Evolutionary conservation across 805 yeast genomes (phyloP).

Genomic region (Kazachstania martiniae): DNA sequence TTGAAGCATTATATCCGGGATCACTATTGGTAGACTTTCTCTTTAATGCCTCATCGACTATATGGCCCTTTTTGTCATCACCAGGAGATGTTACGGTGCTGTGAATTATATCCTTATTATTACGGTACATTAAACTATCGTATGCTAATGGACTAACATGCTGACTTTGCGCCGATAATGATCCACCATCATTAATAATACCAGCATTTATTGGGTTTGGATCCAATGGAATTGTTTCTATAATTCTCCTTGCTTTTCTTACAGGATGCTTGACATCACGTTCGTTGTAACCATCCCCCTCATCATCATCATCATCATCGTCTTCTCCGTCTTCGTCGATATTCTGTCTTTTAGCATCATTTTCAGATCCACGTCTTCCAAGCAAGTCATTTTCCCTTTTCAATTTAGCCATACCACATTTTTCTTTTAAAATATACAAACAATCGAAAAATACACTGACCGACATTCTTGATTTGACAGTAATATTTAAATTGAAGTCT

Average conservation of each 20-base stretch:
- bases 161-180: background rate
- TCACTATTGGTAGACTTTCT: background rate
- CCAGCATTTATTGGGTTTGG: constrained; percentile 57
- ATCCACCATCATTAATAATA: background rate
- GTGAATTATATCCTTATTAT: too few species aligned
- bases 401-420: constrained; percentile 74
- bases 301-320: constrained; percentile 18
- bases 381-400: constrained; percentile 24
- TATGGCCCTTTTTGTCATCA: background rate
- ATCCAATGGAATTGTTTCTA: constrained; percentile 70
- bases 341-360: constrained; percentile 15
- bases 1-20: background rate
- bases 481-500: constrained; percentile 35
- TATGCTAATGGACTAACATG: background rate
- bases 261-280: constrained; percentile 54
- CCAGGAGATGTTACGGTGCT: background rate
- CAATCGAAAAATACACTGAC: constrained; percentile 91
- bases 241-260: constrained; percentile 61
- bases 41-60: background rate
- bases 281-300: constrained; percentile 15
- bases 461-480: constrained; percentile 75
- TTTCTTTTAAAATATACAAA: constrained; percentile 71
- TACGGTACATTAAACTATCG: background rate
- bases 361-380: background rate
- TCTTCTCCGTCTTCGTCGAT: constrained; percentile 29